phyloP scores from a whole-genome alignment of 129 eudicot species.

The Centaurea solstitialis region DNA sequence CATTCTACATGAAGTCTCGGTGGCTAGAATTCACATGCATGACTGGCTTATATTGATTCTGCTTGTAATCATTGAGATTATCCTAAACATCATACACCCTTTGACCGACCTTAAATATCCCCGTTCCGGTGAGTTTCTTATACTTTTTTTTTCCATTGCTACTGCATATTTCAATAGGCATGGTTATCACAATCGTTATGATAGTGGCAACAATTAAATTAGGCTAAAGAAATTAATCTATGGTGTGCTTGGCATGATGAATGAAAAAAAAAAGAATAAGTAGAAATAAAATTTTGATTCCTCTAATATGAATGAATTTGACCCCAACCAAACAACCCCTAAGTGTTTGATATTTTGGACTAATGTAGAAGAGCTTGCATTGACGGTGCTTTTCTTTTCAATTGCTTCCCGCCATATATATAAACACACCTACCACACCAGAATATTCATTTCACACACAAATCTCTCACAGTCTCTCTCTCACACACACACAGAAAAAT shows the following conservation, averaged over 20 bases:
- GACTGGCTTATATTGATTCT: constrained; percentile 80
- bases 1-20: constrained; percentile 50
- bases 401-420: too few relatives aligned
- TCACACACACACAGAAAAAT: too few relatives aligned
- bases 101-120: constrained; percentile 80
- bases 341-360: too few relatives aligned
- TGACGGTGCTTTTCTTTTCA: too few relatives aligned
- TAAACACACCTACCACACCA: too few relatives aligned
- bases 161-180: background rate
- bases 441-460: too few relatives aligned
- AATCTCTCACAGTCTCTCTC: too few relatives aligned
- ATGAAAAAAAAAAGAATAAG: too few relatives aligned
- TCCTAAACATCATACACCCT: constrained; percentile 59
- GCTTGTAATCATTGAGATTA: constrained; percentile 53
- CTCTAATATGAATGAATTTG: too few relatives aligned
- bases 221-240: background rate
- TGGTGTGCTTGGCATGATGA: background rate
- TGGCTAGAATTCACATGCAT: constrained; percentile 64
- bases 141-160: background rate
- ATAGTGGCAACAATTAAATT: background rate
- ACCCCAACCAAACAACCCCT: too few relatives aligned
- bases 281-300: too few relatives aligned
- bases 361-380: too few relatives aligned
- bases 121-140: constrained; percentile 75
- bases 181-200: background rate